Conservation (phyloP, 2,329 filamentous ascomycete species). For the Aspergillus sp. region DNA sequence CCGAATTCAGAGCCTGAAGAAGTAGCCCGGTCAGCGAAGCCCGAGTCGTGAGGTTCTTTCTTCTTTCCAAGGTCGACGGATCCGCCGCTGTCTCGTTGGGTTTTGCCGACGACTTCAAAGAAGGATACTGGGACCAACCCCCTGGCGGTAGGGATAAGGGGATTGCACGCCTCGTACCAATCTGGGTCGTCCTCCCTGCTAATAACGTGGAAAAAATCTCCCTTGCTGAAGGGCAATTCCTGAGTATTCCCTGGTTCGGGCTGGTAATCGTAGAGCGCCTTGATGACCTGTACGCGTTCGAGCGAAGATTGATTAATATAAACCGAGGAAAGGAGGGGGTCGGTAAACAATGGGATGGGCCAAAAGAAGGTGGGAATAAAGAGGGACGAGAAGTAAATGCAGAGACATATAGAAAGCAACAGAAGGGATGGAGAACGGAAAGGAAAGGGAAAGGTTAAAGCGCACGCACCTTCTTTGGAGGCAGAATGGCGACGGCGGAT, state of each 20-base stretch:
- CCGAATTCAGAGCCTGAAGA: constrained; percentile 29
- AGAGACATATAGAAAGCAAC: not conserved
- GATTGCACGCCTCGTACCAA: constrained; percentile 99
- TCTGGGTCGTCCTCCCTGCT: constrained; percentile 89
- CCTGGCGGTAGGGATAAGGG: constrained; percentile 75
- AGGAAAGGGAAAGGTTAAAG: constrained; percentile 17
- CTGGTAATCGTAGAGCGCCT: constrained; percentile 90
- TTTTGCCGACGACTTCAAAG: constrained; percentile 90
- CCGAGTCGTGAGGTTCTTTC: constrained; percentile 80
- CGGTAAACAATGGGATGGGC: constrained; percentile 3
- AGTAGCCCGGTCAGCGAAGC: constrained; percentile 66
- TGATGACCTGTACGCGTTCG: constrained; percentile 71
- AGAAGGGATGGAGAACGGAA: constrained; percentile 2
- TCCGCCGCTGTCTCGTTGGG: constrained; percentile 81
- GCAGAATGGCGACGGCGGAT: constrained; percentile 82
- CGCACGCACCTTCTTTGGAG: constrained; percentile 79
- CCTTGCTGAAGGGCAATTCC: constrained; percentile 87
- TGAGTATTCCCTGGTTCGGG: constrained; percentile 66
- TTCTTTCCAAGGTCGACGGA: constrained; percentile 55
- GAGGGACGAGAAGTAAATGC: constrained; percentile 6
- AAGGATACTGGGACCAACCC: constrained; percentile 92
- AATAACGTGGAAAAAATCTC: constrained; percentile 98
- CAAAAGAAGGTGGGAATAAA: constrained; percentile 7
- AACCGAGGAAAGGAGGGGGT: not conserved
- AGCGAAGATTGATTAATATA: constrained; percentile 21